Conservation (phyloP, 2,329 filamentous ascomycete genomes). For the Basipetospora chlamydospora region DNA sequence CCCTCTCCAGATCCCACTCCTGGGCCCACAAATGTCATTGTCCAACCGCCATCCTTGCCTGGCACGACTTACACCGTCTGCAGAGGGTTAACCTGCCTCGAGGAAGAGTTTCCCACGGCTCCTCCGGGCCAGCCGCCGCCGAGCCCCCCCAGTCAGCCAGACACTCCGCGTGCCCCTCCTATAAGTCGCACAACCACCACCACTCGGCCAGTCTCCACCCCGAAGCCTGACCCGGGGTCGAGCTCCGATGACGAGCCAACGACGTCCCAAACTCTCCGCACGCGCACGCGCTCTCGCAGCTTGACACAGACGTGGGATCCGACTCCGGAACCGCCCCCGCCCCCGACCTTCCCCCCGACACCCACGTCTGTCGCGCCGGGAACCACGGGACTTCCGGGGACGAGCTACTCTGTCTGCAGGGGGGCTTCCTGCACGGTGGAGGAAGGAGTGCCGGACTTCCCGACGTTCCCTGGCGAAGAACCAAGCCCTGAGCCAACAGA, state of each 20-base stretch:
- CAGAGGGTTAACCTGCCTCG: slow-evolving; percentile 2
- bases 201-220: no score
- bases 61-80: slow-evolving; percentile 3
- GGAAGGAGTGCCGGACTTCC: neutral
- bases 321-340: neutral
- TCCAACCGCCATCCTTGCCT: neutral
- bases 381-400: no score
- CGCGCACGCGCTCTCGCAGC: neutral
- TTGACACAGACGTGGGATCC: neutral
- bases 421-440: neutral
- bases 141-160: neutral
- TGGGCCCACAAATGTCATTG: neutral
- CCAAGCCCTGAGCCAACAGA: neutral
- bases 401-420: slow-evolving; percentile 3
- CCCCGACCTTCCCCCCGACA: slow-evolving; percentile 2
- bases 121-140: neutral
- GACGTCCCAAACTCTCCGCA: neutral
- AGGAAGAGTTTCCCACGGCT: slow-evolving; percentile 1
- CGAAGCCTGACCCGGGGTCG: neutral
- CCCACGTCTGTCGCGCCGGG: neutral
- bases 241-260: neutral
- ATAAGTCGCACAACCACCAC: neutral
- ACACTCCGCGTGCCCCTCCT: neutral
- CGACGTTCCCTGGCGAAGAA: slow-evolving; percentile 2
- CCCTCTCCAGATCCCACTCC: neutral